Evolutionary conservation across 495 filamentous ascomycete species (phyloP).

Genomic region (Cercophora sp.): DNA sequence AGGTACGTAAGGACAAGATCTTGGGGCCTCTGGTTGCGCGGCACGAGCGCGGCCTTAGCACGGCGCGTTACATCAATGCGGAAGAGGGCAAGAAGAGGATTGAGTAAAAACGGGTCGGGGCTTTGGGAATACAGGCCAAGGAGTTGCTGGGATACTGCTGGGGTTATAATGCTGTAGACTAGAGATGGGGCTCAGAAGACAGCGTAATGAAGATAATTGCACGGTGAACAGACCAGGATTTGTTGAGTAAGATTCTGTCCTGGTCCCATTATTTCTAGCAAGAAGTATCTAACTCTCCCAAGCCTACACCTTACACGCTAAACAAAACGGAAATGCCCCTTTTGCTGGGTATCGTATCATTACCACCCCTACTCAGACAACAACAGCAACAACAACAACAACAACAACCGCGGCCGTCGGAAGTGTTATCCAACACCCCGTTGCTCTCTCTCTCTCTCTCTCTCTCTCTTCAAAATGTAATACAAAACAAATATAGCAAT

Average conservation of each 20-base stretch:
- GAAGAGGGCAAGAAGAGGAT: slow-evolving; percentile 98
- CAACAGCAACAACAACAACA: background rate
- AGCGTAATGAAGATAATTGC: background rate
- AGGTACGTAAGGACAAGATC: slow-evolving; percentile 70
- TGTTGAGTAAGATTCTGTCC: background rate
- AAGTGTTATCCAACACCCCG: no score
- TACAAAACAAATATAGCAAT: background rate
- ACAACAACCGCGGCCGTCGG: no score
- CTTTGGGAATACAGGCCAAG: background rate
- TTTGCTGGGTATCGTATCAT: slow-evolving; percentile 1
- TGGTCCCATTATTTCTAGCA: no score
- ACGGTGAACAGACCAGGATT: background rate
- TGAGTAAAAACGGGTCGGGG: slow-evolving; percentile 51
- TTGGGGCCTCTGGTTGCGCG: slow-evolving; percentile 67
- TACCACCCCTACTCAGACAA: background rate
- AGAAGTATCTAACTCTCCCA: no score
- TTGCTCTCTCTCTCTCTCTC: background rate
- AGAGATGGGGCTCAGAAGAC: slow-evolving; percentile 5
- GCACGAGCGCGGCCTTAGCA: slow-evolving; percentile 75
- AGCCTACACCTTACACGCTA: background rate
- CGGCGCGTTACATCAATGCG: slow-evolving; percentile 69
- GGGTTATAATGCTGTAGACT: slow-evolving; percentile 1
- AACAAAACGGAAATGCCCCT: background rate
- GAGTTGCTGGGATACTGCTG: background rate
- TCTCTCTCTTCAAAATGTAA: background rate